These are phyloP conservation scores for Penicillium crustosum DNA, from an alignment of 2,329 filamentous ascomycete species.

Conservation along the genomic window DNA sequence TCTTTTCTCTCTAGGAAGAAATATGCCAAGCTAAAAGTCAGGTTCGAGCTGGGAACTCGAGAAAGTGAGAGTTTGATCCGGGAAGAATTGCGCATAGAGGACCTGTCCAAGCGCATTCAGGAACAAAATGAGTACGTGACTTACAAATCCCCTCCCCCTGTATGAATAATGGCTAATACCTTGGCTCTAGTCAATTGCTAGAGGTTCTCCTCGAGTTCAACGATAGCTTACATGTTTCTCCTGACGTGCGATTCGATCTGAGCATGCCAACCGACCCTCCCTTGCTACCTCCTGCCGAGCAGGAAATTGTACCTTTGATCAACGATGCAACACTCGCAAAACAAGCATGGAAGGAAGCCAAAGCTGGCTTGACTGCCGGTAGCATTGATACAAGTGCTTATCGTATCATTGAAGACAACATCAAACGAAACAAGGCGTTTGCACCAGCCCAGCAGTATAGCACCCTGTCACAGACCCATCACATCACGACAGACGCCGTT, in stretches of 20 bases:
- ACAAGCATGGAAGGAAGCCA: constrained; percentile 42
- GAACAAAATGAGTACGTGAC: constrained; percentile 83
- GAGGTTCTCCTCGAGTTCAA: constrained; percentile 91
- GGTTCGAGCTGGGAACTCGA: constrained; percentile 78
- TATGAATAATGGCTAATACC: constrained; percentile 9
- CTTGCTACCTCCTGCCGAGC: constrained; percentile 49
- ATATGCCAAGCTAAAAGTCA: constrained; percentile 79
- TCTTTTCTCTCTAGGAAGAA: constrained; percentile 63
- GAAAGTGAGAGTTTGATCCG: constrained; percentile 64
- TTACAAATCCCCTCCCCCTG: background rate
- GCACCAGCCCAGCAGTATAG: constrained; percentile 37
- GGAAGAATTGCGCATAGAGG: constrained; percentile 77
- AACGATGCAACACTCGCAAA: constrained; percentile 36
- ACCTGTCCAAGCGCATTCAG: constrained; percentile 77
- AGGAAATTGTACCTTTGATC: constrained; percentile 34
- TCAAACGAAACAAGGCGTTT: constrained; percentile 43
- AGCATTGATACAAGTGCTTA: constrained; percentile 38
- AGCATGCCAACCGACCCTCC: constrained; percentile 46
- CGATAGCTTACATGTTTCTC: constrained; percentile 73
- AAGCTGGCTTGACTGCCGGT: constrained; percentile 37
- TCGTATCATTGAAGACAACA: constrained; percentile 39
- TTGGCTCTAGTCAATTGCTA: constrained; percentile 69
- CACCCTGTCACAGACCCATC: constrained; percentile 34
- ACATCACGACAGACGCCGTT: constrained; percentile 23
- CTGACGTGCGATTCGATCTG: constrained; percentile 73